These are phyloP conservation scores for Babesia ovata DNA, from an alignment of 169 alveolate species.

Conservation along the genomic window DNA sequence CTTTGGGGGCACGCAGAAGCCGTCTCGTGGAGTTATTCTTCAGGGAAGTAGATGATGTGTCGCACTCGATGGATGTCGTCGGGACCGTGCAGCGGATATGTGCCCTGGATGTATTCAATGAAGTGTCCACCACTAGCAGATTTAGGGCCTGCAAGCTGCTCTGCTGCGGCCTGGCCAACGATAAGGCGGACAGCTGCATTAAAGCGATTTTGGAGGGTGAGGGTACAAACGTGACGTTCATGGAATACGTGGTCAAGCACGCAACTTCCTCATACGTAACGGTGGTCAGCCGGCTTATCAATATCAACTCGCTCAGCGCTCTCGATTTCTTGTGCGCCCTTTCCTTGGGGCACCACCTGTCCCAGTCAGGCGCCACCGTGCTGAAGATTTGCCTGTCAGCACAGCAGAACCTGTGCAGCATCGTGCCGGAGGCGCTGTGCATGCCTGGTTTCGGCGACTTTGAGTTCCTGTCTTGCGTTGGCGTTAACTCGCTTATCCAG, in stretches of 20 bases:
- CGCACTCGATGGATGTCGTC: not conserved
- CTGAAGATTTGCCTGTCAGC: constrained; percentile 45
- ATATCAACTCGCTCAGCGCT: not conserved
- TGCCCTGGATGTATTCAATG: not conserved
- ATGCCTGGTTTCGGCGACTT: constrained; percentile 34
- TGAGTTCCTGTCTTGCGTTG: constrained; percentile 30
- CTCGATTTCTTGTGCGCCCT: constrained; percentile 11
- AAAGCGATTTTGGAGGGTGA: not conserved
- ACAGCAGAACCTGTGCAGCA: constrained; percentile 18
- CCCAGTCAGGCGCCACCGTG: constrained; percentile 1
- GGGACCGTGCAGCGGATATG: not conserved
- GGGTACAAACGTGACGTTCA: not conserved
- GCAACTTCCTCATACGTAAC: not conserved
- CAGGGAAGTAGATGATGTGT: constrained; percentile 4
- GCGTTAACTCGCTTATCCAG: constrained; percentile 34
- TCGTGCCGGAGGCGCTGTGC: constrained; percentile 40
- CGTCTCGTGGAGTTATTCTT: constrained; percentile 12
- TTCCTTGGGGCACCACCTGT: constrained; percentile 14
- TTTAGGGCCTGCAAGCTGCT: constrained; percentile 19
- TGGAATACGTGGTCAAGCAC: constrained; percentile 25
- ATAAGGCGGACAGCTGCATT: constrained; percentile 12
- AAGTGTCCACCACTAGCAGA: constrained; percentile 7
- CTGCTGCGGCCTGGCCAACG: constrained; percentile 14
- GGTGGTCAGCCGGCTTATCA: constrained; percentile 9
- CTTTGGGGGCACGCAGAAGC: constrained; percentile 1